Evolutionary conservation across 2,329 filamentous ascomycete genomes (phyloP).

Genomic region (Cryphonectria nitschkei): DNA sequence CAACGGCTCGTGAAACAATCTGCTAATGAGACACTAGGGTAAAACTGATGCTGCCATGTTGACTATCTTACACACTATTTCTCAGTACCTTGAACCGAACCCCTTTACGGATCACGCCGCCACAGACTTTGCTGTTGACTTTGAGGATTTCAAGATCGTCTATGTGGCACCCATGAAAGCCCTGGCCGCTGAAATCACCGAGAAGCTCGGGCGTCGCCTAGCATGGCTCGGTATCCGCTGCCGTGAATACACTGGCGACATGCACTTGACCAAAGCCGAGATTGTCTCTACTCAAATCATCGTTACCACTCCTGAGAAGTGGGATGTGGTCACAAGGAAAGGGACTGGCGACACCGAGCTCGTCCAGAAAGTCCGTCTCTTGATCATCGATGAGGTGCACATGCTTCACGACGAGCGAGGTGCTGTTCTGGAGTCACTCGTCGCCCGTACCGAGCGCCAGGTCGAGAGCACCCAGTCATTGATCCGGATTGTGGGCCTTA

Average conservation of each 20-base stretch:
- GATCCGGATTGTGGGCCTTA: slow-evolving; percentile 94
- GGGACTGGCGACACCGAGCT: slow-evolving; percentile 96
- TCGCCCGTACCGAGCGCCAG: slow-evolving; percentile 91
- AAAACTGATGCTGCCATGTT: slow-evolving; percentile 99
- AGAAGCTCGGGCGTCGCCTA: slow-evolving; percentile 88
- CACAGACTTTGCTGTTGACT: slow-evolving; percentile 78
- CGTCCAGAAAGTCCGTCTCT: slow-evolving; percentile 91
- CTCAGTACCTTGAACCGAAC: slow-evolving; percentile 81
- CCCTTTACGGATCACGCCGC: slow-evolving; percentile 75
- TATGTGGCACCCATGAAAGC: slow-evolving; percentile 99
- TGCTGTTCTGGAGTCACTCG: slow-evolving; percentile 92
- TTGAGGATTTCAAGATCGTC: slow-evolving; percentile 95
- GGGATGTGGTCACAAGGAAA: slow-evolving; percentile 97
- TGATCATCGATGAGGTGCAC: slow-evolving; percentile 98
- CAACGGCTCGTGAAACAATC: neutral
- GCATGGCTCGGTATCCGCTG: slow-evolving; percentile 93
- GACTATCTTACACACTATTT: slow-evolving; percentile 87
- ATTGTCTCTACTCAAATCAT: slow-evolving; percentile 97
- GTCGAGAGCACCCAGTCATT: slow-evolving; percentile 98
- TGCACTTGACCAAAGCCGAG: slow-evolving; percentile 97
- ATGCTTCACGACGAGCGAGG: slow-evolving; percentile 99
- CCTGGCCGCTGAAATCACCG: slow-evolving; percentile 91
- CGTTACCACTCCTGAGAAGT: slow-evolving; percentile 98
- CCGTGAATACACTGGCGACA: slow-evolving; percentile 94
- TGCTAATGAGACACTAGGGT: slow-evolving; percentile 54